Base-by-base conservation (phyloP, 306 rosid species). In the Cucurbita argyrosperma region DNA sequence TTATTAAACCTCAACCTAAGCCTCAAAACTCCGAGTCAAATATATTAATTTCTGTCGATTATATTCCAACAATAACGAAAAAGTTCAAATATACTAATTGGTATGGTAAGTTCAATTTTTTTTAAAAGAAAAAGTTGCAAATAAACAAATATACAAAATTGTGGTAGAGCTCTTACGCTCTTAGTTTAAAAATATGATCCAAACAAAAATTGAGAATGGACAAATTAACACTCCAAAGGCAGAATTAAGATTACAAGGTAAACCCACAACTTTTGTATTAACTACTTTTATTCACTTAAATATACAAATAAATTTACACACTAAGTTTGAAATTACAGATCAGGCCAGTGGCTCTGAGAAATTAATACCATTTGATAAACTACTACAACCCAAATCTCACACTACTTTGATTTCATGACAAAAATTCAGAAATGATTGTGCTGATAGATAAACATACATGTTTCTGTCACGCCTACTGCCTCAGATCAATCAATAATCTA, bases 271-370 rank as follows among this genome's bases (percentile, higher is more conserved):
- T 23, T 56, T 72, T 76, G 9, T 37, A 40, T 7, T 18, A 58
- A 10, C 58, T 68, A 64, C 70, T 67, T 54, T 76, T 79, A 86
- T 75, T 75, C 45, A 81, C 83, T 83, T 74, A 83, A 83, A 88
- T 89, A 75, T 83, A 92, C 89, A 92, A 76, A 81, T 71, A 68
- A 84, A 92, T 87, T 79, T 88, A 88, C 94, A 83, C 64, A 64
- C 79, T 64, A 71, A 59, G 47, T 49, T 45, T 38, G 59, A 81
- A 72, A 77, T 85, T 77, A 80, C 79, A 77, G 66, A 39, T 16
- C 26, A 73, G 71, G 66, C 71, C 78, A 71, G 56, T 68, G 19
- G 40, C 57, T 47, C 43, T 49, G 49, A 50, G 74, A 70, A 50
- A 70, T 50, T 70, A 13, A 70, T 70, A 37, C 9, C 9, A 49